Evolutionary conservation across 352 stramenopile genomes (phyloP).

Genomic region (Pilasporangium apinafurcum): DNA sequence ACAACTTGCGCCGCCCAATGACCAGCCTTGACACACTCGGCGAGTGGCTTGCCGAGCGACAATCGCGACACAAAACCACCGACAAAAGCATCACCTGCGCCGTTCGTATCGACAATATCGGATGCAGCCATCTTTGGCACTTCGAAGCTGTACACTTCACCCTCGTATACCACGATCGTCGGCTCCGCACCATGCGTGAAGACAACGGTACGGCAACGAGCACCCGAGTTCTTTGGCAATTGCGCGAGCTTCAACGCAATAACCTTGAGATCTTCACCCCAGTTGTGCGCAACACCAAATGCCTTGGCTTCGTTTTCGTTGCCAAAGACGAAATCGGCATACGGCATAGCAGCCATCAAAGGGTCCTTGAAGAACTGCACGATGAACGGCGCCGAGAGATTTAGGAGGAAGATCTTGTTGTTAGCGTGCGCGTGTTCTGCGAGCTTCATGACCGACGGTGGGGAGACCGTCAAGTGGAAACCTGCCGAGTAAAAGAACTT

Average conservation of each 20-base stretch:
- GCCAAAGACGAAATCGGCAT: slow-evolving; percentile 98
- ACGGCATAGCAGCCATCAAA: slow-evolving; percentile 90
- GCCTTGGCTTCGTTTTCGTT: slow-evolving; percentile 98
- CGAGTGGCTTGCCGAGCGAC: slow-evolving; percentile 76
- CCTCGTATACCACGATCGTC: slow-evolving; percentile 95
- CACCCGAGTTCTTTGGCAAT: slow-evolving; percentile 91
- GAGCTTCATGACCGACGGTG: slow-evolving; percentile 88
- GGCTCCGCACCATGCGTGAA: slow-evolving; percentile 96
- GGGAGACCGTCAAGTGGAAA: slow-evolving; percentile 98
- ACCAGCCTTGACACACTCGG: slow-evolving; percentile 94
- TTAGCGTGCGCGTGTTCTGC: slow-evolving; percentile 91
- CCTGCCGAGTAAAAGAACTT: slow-evolving; percentile 97
- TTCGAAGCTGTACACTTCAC: slow-evolving; percentile 89
- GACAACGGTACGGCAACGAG: slow-evolving; percentile 92
- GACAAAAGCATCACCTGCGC: slow-evolving; percentile 98
- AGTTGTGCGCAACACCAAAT: slow-evolving; percentile 90
- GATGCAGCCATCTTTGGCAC: slow-evolving; percentile 85
- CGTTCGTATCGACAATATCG: slow-evolving; percentile 98
- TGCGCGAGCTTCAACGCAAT: slow-evolving; percentile 92
- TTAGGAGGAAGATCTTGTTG: slow-evolving; percentile 96
- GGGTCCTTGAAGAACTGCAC: slow-evolving; percentile 98
- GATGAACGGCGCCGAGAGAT: slow-evolving; percentile 98
- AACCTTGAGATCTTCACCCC: slow-evolving; percentile 81
- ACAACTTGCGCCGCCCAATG: slow-evolving; percentile 97
- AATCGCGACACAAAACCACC: slow-evolving; percentile 97